These are phyloP conservation scores for Rhododendron henanense DNA, from an alignment of 148 eudicot genomes.

Conservation along the genomic window DNA sequence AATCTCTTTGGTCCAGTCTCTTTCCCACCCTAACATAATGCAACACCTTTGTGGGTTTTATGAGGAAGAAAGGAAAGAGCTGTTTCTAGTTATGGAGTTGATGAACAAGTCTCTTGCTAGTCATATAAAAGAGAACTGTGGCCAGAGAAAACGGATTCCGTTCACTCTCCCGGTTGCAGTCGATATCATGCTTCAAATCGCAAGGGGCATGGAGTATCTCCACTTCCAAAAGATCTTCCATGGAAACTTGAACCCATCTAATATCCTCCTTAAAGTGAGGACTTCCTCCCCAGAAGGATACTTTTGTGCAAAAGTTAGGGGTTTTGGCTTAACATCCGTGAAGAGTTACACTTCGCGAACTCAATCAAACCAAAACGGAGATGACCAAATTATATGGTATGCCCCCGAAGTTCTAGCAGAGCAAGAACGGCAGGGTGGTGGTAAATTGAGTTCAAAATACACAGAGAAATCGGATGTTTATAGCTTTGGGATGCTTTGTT, in stretches of 20 bases:
- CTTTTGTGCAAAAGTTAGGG: conserved; percentile 44
- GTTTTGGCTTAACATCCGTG: conserved; percentile 42
- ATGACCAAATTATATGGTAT: conserved; percentile 43
- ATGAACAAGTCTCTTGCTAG: conserved; percentile 45
- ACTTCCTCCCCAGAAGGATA: conserved; percentile 39
- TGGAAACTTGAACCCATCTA: conserved; percentile 58
- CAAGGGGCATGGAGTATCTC: conserved; percentile 68
- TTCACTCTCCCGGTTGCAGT: conserved; percentile 54
- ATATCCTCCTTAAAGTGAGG: conserved; percentile 47
- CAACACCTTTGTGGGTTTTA: conserved; percentile 53
- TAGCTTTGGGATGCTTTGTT: conserved; percentile 69
- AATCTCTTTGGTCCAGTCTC: conserved; percentile 31
- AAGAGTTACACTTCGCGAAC: conserved; percentile 22
- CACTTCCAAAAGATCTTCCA: conserved; percentile 54
- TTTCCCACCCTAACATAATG: conserved; percentile 58
- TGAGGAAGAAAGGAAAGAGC: conserved; percentile 55
- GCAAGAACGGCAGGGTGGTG: conserved; percentile 43
- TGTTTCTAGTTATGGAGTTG: conserved; percentile 53
- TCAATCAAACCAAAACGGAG: conserved; percentile 22
- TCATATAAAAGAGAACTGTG: conserved; percentile 45
- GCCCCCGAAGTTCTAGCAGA: conserved; percentile 67
- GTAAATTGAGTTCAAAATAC: conserved; percentile 27
- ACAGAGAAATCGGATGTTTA: conserved; percentile 70
- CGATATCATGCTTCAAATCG: conserved; percentile 70
- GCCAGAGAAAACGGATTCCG: conserved; percentile 41